Conservation (phyloP, 805 yeast genomes). For the Candida fluviatilis region DNA sequence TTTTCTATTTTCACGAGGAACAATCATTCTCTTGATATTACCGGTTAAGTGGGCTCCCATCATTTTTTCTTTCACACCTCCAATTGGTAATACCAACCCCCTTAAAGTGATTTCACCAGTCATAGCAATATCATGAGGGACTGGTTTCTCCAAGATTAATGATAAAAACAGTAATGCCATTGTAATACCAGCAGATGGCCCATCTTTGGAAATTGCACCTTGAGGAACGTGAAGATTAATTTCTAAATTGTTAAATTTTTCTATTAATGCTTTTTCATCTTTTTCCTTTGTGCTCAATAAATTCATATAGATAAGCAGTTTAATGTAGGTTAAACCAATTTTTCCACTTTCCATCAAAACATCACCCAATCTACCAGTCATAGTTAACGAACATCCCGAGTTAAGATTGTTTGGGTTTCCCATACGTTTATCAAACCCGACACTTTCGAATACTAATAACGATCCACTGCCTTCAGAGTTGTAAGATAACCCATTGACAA, state of each 20-base stretch:
- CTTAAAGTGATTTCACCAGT: slow-evolving; percentile 82
- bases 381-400: slow-evolving; percentile 39
- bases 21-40: slow-evolving; percentile 46
- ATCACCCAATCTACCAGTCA: slow-evolving; percentile 82
- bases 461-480: slow-evolving; percentile 86
- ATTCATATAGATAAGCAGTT: slow-evolving; percentile 43
- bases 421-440: slow-evolving; percentile 50
- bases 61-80: slow-evolving; percentile 75
- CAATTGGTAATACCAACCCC: slow-evolving; percentile 76
- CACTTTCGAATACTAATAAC: slow-evolving; percentile 72
- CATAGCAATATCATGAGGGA: slow-evolving; percentile 60
- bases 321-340: slow-evolving; percentile 72
- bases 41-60: slow-evolving; percentile 72
- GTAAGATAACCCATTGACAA: slow-evolving; percentile 85
- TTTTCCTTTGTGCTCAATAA: slow-evolving; percentile 26
- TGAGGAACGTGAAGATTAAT: slow-evolving; percentile 51
- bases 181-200: slow-evolving; percentile 47
- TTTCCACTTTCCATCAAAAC: slow-evolving; percentile 79
- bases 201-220: slow-evolving; percentile 46
- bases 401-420: slow-evolving; percentile 4
- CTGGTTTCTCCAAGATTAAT: slow-evolving; percentile 39
- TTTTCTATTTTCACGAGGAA: slow-evolving; percentile 67
- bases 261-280: slow-evolving; percentile 28
- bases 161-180: slow-evolving; percentile 47
- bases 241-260: slow-evolving; percentile 50